Percentiles rank a stretch among this genome's conserved stretches.
Evolutionary conservation across 768 basidiomycete genomes (phyloP).

Genomic region (Coprinopsis sp.): DNA sequence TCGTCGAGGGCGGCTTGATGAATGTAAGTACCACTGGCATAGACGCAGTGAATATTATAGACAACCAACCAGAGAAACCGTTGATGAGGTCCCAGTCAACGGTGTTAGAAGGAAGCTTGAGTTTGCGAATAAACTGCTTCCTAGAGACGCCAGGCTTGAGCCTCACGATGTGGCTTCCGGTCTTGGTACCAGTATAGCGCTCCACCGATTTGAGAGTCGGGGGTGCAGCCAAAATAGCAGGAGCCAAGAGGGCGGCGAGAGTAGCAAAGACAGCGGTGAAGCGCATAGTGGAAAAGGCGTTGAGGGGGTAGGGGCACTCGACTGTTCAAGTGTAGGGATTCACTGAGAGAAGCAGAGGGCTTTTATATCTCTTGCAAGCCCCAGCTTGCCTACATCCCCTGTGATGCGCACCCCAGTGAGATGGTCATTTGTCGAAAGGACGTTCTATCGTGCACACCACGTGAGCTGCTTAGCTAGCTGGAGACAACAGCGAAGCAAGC

Average conservation of each 20-base stretch:
- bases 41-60: background rate
- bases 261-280: background rate
- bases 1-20: slow-evolving; percentile 14
- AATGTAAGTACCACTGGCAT: background rate
- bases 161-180: slow-evolving; percentile 10
- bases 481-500: too few relatives aligned
- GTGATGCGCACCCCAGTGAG: too few relatives aligned
- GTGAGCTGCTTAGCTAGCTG: too few relatives aligned
- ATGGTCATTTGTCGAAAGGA: too few relatives aligned
- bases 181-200: slow-evolving; percentile 7
- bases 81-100: slow-evolving; percentile 13
- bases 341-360: too few relatives aligned
- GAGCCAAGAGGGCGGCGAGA: background rate
- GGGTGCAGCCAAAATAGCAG: slow-evolving; percentile 1
- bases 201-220: slow-evolving; percentile 10
- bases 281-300: too few relatives aligned
- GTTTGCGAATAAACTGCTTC: background rate
- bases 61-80: slow-evolving; percentile 9
- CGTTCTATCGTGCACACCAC: too few relatives aligned
- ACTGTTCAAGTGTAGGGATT: too few relatives aligned
- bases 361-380: too few relatives aligned
- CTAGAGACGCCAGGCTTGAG: slow-evolving; percentile 9
- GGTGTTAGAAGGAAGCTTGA: background rate
- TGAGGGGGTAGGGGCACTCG: too few relatives aligned
- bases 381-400: too few relatives aligned